Evolutionary conservation across 352 stramenopile species (phyloP).

Genomic region (Phytophthora rubi): DNA sequence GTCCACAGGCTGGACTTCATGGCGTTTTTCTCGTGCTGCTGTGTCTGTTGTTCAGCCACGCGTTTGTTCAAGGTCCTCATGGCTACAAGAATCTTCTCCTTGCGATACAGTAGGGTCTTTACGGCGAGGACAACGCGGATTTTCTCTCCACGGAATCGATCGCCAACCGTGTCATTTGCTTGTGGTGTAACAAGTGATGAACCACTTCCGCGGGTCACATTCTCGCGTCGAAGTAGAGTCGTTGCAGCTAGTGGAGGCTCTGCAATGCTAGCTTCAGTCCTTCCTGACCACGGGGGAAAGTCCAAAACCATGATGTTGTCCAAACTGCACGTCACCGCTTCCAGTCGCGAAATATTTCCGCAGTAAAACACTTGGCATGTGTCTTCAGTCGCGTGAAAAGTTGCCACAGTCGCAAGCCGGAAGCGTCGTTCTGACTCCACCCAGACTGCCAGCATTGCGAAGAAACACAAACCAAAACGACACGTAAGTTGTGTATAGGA

Average conservation of each 20-base stretch:
- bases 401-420: conserved; percentile 42
- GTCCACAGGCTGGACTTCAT: conserved; percentile 38
- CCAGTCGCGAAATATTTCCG: conserved; percentile 25
- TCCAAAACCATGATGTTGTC: conserved; percentile 66
- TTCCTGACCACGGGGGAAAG: conserved; percentile 29
- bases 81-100: conserved; percentile 65
- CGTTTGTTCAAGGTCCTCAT: conserved; percentile 59
- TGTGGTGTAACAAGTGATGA: conserved; percentile 4
- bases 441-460: conserved; percentile 36
- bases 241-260: conserved; percentile 26
- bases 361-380: conserved; percentile 44
- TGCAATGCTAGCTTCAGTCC: conserved; percentile 3
- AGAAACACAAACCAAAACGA: conserved; percentile 2
- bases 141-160: conserved; percentile 46
- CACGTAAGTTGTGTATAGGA: conserved; percentile 4
- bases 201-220: background rate
- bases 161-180: background rate
- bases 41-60: conserved; percentile 29
- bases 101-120: conserved; percentile 73
- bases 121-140: conserved; percentile 53
- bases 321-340: conserved; percentile 48
- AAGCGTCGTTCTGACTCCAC: conserved; percentile 48
- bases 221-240: conserved; percentile 37
- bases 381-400: conserved; percentile 30
- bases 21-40: conserved; percentile 20